Percentiles rank a stretch among this genome's conserved stretches.
These are phyloP conservation scores for Aspergillus mulundensis DNA, from an alignment of 495 filamentous ascomycete species.

Conservation along the genomic window DNA sequence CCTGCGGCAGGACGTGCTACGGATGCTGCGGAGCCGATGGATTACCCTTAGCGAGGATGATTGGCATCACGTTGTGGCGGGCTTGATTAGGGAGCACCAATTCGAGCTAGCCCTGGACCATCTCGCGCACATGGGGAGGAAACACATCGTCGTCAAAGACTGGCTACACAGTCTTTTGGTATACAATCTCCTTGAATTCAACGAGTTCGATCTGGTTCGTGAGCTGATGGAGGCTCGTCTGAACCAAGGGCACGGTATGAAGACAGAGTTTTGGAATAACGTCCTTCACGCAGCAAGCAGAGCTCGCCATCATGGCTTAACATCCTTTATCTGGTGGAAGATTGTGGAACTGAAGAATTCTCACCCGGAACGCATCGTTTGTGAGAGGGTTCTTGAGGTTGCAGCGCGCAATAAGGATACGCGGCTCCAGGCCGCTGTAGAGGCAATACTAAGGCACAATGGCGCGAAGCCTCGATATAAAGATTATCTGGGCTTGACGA, in stretches of 20 bases:
- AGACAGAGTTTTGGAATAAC: slow-evolving; percentile 56
- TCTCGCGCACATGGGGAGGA: slow-evolving; percentile 59
- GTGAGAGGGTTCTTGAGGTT: slow-evolving; percentile 61
- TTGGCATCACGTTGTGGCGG: slow-evolving; percentile 64
- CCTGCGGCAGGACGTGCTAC: slow-evolving; percentile 64
- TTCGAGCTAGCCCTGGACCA: slow-evolving; percentile 76
- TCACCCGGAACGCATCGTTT: slow-evolving; percentile 60
- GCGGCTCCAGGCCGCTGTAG: slow-evolving; percentile 46
- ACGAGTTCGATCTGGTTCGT: slow-evolving; percentile 73
- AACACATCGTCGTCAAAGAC: slow-evolving; percentile 49
- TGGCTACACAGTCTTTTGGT: slow-evolving; percentile 78
- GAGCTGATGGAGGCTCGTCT: slow-evolving; percentile 56
- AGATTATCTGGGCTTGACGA: slow-evolving; percentile 75
- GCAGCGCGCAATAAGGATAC: slow-evolving; percentile 64
- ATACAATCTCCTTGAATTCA: slow-evolving; percentile 61
- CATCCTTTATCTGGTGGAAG: slow-evolving; percentile 59
- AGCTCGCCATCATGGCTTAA: slow-evolving; percentile 49
- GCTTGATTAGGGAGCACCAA: slow-evolving; percentile 73
- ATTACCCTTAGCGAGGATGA: slow-evolving; percentile 59
- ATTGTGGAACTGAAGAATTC: slow-evolving; percentile 55
- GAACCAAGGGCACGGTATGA: slow-evolving; percentile 42
- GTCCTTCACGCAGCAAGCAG: slow-evolving; percentile 65
- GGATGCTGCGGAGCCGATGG: slow-evolving; percentile 62
- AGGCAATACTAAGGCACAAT: slow-evolving; percentile 40
- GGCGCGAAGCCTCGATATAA: slow-evolving; percentile 49